These are phyloP conservation scores for Datisca glomerata DNA, from an alignment of 306 rosid species.

Conservation along the genomic window DNA sequence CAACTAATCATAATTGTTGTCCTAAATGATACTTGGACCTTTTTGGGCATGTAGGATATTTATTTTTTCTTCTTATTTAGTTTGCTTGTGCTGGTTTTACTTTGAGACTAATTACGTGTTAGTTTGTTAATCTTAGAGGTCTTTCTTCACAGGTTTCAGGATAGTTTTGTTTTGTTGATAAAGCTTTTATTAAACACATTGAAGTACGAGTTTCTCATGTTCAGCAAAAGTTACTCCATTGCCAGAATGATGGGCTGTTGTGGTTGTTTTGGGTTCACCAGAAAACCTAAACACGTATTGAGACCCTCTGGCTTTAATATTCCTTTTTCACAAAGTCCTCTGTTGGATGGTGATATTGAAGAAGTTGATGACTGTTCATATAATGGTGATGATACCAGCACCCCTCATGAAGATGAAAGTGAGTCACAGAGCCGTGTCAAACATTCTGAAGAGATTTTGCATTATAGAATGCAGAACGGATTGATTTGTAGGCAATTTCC, in stretches of 20 bases:
- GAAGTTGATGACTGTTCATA: slow-evolving; percentile 47
- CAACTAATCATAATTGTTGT: no score
- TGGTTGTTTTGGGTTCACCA: slow-evolving; percentile 70
- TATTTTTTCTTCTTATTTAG: background rate
- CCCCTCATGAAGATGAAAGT: slow-evolving; percentile 41
- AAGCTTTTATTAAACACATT: slow-evolving; percentile 18
- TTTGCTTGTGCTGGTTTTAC: background rate
- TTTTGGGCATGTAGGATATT: background rate
- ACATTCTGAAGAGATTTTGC: slow-evolving; percentile 74
- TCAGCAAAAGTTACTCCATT: slow-evolving; percentile 33
- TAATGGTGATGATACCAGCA: slow-evolving; percentile 32
- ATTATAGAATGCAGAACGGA: slow-evolving; percentile 45
- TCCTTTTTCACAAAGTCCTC: slow-evolving; percentile 38
- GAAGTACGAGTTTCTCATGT: slow-evolving; percentile 38
- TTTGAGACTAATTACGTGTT: background rate
- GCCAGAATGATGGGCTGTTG: slow-evolving; percentile 64
- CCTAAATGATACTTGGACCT: background rate
- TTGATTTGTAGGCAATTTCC: slow-evolving; percentile 84
- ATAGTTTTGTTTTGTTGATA: slow-evolving; percentile 20
- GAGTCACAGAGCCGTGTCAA: slow-evolving; percentile 35
- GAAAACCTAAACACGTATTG: slow-evolving; percentile 22
- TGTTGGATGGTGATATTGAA: slow-evolving; percentile 54
- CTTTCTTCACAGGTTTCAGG: slow-evolving; percentile 8
- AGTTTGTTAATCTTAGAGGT: background rate
- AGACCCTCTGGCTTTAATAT: slow-evolving; percentile 24